Evolutionary conservation across 2,329 filamentous ascomycete genomes (phyloP), one percentile per base, ranked within the genome.

Genomic region (Pestalotiopsis sp.): DNA sequence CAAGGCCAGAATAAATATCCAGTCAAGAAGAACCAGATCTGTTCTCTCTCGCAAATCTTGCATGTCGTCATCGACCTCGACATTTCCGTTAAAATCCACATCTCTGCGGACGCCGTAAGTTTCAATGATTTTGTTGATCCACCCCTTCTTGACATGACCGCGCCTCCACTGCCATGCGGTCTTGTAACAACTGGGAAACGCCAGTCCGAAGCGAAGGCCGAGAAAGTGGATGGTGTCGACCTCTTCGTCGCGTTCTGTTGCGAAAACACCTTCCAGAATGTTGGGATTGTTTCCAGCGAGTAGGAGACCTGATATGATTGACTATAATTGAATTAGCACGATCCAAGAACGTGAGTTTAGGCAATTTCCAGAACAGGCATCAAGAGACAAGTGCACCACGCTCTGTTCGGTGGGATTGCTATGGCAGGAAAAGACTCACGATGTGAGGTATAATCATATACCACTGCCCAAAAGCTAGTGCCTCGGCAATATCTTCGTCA

Each of bases 161-260:
- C 64, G 64, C 1, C 64, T 56, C 64, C 64, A 66, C 20, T 66
- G 64, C 64, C 64, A 66, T 1, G 64, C 64, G 4, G 64, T 66
- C 12, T 58, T 66, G 45, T 66, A 66, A n/a, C 64, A 66, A 20
- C 64, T 66, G 2, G 64, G 64, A 39, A 66, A 66, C 4, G 64
- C 64, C 7, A 66, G 64, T 23, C 64, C 64, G 27, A 66, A 66
- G 13, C 64, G 64, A 36, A 66, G 49, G 2, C 64, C 64, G 2
- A 66, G 38, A 13, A 66, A 66, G 17, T 36, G 36, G 20, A 57
- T 57, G 13, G 27, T 36, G n/a, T 58, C 64, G 11, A 27, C 23
- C 39, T 66, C 52, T 58, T 66, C 64, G 14, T 38, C 64, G 27
- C 52, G 45, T 27, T 66, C 45, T 25, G 41, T 58, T 9, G 41